These are phyloP conservation scores for Lodderomyces orthopsilosis DNA, from an alignment of 1,139 yeast species.

Conservation along the genomic window DNA sequence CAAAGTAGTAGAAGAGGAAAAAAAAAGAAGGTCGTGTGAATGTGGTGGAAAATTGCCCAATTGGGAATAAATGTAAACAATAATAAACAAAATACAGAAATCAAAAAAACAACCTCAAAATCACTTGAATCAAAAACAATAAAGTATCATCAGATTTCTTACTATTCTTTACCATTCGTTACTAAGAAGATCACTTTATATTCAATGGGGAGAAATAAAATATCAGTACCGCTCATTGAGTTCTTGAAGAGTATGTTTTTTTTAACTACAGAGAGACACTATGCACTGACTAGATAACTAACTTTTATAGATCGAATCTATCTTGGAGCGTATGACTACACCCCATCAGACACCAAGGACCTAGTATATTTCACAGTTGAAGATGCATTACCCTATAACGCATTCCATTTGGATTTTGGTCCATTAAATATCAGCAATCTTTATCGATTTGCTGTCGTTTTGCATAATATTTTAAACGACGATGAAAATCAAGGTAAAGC, in stretches of 20 bases:
- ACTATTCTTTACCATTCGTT: background rate
- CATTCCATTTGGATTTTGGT: conserved; percentile 94
- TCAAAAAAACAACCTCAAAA: background rate
- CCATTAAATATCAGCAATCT: conserved; percentile 91
- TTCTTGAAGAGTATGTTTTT: conserved; percentile 41
- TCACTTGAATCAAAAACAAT: background rate
- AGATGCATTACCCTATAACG: conserved; percentile 84
- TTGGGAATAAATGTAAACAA: conserved; percentile 4
- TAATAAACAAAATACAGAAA: background rate
- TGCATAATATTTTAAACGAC: conserved; percentile 87
- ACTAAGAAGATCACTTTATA: background rate
- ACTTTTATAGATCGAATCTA: conserved; percentile 66
- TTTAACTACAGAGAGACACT: too few relatives aligned
- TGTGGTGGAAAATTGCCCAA: conserved; percentile 5
- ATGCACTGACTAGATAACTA: too few relatives aligned
- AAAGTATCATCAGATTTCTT: background rate
- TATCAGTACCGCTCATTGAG: conserved; percentile 39
- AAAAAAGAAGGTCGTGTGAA: background rate
- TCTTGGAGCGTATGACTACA: conserved; percentile 80
- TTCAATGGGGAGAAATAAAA: conserved; percentile 12
- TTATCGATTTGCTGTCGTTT: conserved; percentile 89
- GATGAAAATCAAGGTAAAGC: conserved; percentile 83
- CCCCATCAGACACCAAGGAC: conserved; percentile 74
- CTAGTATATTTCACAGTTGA: conserved; percentile 89
- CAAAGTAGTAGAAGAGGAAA: too few relatives aligned